Evolutionary conservation across 345 rosid species (phyloP).

Genomic region (Aethionema arabicum): DNA sequence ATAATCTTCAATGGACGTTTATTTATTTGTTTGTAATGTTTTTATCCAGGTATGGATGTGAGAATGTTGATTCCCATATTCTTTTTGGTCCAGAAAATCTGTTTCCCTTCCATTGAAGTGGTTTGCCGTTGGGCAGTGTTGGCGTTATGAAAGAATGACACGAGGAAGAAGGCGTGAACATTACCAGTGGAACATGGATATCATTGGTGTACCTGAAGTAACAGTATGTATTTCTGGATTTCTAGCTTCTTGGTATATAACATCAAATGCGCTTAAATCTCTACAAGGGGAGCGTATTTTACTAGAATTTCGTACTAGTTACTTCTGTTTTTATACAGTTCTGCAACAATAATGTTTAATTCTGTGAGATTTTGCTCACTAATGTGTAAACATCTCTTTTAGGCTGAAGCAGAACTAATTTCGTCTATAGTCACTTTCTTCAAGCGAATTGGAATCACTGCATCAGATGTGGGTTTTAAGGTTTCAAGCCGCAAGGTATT

Average conservation of each 20-base stretch:
- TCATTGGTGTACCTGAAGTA: slow-evolving; percentile 87
- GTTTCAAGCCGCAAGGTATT: slow-evolving; percentile 93
- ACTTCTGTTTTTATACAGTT: too few species aligned
- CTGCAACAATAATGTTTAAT: too few species aligned
- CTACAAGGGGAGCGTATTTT: neutral
- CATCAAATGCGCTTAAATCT: neutral
- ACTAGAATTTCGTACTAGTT: too few species aligned
- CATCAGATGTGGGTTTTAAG: slow-evolving; percentile 87
- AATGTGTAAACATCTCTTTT: slow-evolving; percentile 8
- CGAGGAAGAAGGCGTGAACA: slow-evolving; percentile 96
- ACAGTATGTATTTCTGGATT: slow-evolving; percentile 47
- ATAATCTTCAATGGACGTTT: neutral
- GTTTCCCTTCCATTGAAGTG: slow-evolving; percentile 88
- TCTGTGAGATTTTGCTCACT: neutral
- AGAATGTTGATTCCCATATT: slow-evolving; percentile 59
- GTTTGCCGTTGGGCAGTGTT: slow-evolving; percentile 95
- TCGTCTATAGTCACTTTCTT: slow-evolving; percentile 80
- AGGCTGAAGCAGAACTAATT: slow-evolving; percentile 97
- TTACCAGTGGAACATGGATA: slow-evolving; percentile 99
- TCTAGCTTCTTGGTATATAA: slow-evolving; percentile 12
- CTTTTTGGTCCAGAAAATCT: slow-evolving; percentile 85
- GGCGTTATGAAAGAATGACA: slow-evolving; percentile 98
- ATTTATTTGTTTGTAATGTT: slow-evolving; percentile 41
- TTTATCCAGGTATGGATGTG: slow-evolving; percentile 61
- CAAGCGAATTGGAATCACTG: slow-evolving; percentile 75